Percentiles rank a stretch among this genome's conserved stretches.
These are phyloP conservation scores for Didymellaceae sp. DNA, from an alignment of 2,329 filamentous ascomycete species.

Conservation along the genomic window DNA sequence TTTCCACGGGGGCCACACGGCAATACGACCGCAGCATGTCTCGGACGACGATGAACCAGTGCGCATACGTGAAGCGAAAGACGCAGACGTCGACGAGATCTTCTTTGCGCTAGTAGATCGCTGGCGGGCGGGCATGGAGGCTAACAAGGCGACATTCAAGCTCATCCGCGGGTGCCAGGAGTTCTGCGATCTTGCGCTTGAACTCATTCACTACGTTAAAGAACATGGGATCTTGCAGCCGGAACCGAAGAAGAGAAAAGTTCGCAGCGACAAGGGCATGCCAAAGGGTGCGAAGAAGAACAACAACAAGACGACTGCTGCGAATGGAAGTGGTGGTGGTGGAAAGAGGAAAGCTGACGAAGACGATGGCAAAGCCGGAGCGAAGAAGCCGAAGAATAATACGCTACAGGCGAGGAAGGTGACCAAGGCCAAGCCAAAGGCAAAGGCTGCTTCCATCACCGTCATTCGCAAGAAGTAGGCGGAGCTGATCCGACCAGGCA, in stretches of 20 bases:
- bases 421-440: constrained; percentile 21
- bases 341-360: constrained; percentile 6
- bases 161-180: constrained; percentile 40
- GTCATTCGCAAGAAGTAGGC: constrained; percentile 1
- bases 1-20: constrained; percentile 2
- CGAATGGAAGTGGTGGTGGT: background rate
- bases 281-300: constrained; percentile 19
- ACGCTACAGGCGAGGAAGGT: constrained; percentile 8
- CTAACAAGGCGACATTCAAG: constrained; percentile 21
- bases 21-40: background rate
- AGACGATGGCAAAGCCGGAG: background rate
- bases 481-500: too few relatives aligned
- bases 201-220: constrained; percentile 40
- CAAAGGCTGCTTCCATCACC: constrained; percentile 17
- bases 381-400: background rate
- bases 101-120: constrained; percentile 42
- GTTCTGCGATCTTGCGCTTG: constrained; percentile 42
- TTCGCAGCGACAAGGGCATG: constrained; percentile 25
- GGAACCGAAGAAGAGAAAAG: constrained; percentile 14
- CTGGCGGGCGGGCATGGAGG: constrained; percentile 36
- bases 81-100: constrained; percentile 37
- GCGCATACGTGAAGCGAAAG: constrained; percentile 11
- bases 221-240: constrained; percentile 31
- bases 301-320: background rate
- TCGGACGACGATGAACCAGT: background rate